Conservation (phyloP, 192 early-diverging fungal species). For the Pilaira anomala region DNA sequence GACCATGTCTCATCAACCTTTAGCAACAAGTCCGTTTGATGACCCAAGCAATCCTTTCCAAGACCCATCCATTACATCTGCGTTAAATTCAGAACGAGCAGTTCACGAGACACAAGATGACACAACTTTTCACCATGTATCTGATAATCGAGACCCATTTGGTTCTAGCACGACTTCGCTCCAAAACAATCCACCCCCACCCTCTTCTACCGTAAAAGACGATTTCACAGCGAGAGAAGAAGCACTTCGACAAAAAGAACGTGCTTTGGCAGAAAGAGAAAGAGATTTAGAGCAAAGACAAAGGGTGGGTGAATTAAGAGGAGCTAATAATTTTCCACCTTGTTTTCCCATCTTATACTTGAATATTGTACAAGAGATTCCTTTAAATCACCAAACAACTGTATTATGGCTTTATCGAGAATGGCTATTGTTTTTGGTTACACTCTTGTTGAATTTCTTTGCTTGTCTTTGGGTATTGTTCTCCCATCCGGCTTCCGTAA, state of each 20-base stretch:
- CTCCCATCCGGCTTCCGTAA: constrained; percentile 58
- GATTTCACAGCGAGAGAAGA: constrained; percentile 56
- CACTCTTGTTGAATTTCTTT: constrained; percentile 74
- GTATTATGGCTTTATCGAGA: constrained; percentile 67
- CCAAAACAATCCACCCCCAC: not conserved
- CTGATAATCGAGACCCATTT: constrained; percentile 23
- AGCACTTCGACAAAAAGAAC: constrained; percentile 70
- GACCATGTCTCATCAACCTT: constrained; percentile 6
- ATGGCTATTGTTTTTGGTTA: constrained; percentile 71
- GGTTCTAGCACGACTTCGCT: not conserved
- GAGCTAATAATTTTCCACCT: constrained; percentile 72
- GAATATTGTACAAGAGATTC: constrained; percentile 72
- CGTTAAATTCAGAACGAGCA: constrained; percentile 26
- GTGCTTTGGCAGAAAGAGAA: constrained; percentile 75
- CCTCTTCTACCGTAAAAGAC: not conserved
- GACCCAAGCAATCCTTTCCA: constrained; percentile 40
- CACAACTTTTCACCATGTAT: constrained; percentile 27
- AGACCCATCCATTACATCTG: constrained; percentile 40
- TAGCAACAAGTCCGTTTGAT: constrained; percentile 26
- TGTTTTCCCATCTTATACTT: constrained; percentile 83
- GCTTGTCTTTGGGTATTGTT: constrained; percentile 73
- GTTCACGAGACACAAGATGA: constrained; percentile 9
- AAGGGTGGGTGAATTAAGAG: constrained; percentile 46
- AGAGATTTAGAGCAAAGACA: constrained; percentile 63
- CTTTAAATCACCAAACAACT: constrained; percentile 56